Conservation (phyloP, 306 rosid genomes). For the Sphenostylis stenocarpa region DNA sequence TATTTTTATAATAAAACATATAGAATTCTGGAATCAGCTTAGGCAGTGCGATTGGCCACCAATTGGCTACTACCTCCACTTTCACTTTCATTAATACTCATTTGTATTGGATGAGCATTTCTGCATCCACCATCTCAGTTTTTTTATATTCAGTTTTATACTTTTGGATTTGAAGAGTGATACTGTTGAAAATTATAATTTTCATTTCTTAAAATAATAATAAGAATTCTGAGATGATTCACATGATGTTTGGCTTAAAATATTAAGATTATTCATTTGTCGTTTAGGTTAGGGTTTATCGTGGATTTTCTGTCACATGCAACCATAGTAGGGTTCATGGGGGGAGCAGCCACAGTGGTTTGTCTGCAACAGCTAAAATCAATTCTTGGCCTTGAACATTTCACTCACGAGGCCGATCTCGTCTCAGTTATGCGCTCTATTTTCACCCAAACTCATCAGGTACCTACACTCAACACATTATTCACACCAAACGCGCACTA, state of each 20-base stretch:
- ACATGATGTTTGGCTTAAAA: not conserved
- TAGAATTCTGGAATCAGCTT: slow-evolving; percentile 6
- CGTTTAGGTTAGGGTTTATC: slow-evolving; percentile 73
- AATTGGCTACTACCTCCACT: not conserved
- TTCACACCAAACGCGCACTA: not conserved
- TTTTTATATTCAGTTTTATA: not conserved
- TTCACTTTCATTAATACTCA: not conserved
- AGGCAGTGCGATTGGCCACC: slow-evolving; percentile 9
- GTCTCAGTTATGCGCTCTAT: slow-evolving; percentile 87
- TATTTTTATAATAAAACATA: not conserved
- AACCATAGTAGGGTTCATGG: slow-evolving; percentile 94
- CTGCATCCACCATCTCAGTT: not conserved
- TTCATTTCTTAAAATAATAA: too few relatives aligned
- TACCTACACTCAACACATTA: slow-evolving; percentile 28
- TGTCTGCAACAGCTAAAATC: slow-evolving; percentile 87
- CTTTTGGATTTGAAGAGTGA: too few relatives aligned
- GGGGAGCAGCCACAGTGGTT: slow-evolving; percentile 93
- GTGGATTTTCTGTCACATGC: slow-evolving; percentile 98
- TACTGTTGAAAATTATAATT: too few relatives aligned
- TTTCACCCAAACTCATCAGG: slow-evolving; percentile 69
- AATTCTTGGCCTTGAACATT: slow-evolving; percentile 73
- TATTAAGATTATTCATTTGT: not conserved
- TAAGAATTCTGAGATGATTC: not conserved
- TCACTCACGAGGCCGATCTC: slow-evolving; percentile 69
- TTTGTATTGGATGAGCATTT: not conserved